These are phyloP conservation scores for Dysphania ambrosioides DNA, from an alignment of 148 eudicot genomes.

Conservation along the genomic window DNA sequence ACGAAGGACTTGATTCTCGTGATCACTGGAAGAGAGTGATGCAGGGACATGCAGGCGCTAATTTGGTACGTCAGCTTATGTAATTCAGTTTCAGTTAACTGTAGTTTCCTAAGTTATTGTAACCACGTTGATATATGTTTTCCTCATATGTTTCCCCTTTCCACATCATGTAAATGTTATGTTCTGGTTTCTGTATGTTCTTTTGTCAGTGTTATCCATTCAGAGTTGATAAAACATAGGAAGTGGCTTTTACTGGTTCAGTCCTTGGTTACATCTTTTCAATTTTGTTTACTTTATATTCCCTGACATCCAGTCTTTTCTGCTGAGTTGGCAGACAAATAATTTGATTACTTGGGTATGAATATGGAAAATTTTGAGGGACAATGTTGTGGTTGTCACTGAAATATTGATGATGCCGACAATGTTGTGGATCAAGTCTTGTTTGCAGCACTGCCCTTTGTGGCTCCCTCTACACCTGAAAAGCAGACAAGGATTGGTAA, in stretches of 20 bases:
- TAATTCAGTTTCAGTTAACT: neutral
- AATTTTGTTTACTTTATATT: too few relatives aligned
- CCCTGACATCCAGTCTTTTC: too few relatives aligned
- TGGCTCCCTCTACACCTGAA: too few relatives aligned
- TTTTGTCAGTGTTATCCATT: neutral
- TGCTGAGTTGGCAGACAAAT: too few relatives aligned
- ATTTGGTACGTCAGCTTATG: conserved; percentile 51
- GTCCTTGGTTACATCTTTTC: too few relatives aligned
- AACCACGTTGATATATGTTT: too few relatives aligned
- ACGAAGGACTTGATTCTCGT: conserved; percentile 83
- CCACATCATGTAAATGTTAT: neutral
- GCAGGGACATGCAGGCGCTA: conserved; percentile 99
- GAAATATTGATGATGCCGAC: too few relatives aligned
- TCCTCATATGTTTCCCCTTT: neutral
- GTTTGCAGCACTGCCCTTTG: too few relatives aligned
- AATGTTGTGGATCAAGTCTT: too few relatives aligned
- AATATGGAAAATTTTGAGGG: neutral
- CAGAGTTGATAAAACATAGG: neutral
- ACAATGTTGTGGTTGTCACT: neutral
- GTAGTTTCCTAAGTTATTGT: neutral
- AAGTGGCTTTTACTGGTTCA: neutral
- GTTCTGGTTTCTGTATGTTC: neutral
- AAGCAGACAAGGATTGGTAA: neutral
- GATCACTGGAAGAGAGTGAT: conserved; percentile 98
- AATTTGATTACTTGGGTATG: too few relatives aligned